Evolutionary conservation across 768 basidiomycete species (phyloP), one percentile per base, ranked within the genome.

Genomic region (Crassisporium funariophilum): DNA sequence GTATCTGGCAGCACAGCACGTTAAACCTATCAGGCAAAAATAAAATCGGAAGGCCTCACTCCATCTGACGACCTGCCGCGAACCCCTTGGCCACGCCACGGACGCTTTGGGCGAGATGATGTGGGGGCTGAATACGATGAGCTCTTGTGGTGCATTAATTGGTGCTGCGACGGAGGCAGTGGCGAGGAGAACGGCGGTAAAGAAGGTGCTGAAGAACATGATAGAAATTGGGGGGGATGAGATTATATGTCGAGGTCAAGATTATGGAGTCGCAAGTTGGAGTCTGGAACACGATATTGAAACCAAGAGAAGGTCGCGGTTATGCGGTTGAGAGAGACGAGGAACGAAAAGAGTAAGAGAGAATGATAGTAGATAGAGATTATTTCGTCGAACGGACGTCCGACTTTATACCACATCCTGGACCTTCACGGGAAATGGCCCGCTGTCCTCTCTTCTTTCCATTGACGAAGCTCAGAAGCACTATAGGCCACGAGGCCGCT

Each of bases 1-100:
- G 63, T 68, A 37, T 68, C 69, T 71, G 44, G 16, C 20, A 21
- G 27, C 13, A 27, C 6, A 11, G 35, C 11, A 17, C 31, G 20
- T 38, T 35, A 33, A 23, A 9, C 17, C 3, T 24, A 17, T 21
- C 16, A 29, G n/a, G 40, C 17, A 4, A 20, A 4, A 27, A 20
- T 34, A 17, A 42, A 4, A 15, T 22, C 21, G 3, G 37, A 29
- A 4, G 24, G 5, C 44, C 44, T 1, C 59, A 35, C 41, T 17
- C 82, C 82, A 83, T 31, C 58, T 60, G 50, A 83, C 74, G 19
- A 59, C 56, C 50, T 76, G 70, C 1, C 12, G 36, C 8, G 57
- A 55, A 19, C 73, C 71, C 24, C 59, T 49, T 4, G 35, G 19
- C 81, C 81, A 83, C 7, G 64, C 23, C 4, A 52, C 47, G 5